Conservation (phyloP, 2,329 filamentous ascomycete genomes). For the Paecilomyces niveus region DNA sequence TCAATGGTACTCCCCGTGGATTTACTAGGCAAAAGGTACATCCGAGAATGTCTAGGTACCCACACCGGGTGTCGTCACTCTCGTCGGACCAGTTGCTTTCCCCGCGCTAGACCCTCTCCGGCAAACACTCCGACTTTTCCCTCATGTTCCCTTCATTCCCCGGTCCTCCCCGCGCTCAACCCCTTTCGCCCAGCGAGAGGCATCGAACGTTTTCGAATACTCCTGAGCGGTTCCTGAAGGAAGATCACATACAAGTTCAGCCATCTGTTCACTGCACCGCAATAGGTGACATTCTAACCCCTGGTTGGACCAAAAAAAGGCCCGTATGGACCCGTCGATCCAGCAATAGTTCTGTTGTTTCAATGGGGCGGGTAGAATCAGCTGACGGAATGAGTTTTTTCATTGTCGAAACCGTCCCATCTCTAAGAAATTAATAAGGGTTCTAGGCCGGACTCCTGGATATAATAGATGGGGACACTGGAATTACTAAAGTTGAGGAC, state of each 20-base stretch:
- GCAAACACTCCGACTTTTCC: slow-evolving; percentile 10
- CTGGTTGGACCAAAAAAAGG: background rate
- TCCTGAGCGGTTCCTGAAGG: background rate
- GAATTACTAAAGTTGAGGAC: background rate
- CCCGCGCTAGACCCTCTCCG: slow-evolving; percentile 12
- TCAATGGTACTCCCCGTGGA: background rate
- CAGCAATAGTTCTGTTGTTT: background rate
- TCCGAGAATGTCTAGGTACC: slow-evolving; percentile 1
- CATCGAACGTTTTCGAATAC: background rate
- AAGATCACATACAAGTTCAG: background rate
- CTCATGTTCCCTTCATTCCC: slow-evolving; percentile 11
- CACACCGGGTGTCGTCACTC: slow-evolving; percentile 10
- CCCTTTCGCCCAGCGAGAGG: background rate
- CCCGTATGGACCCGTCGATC: background rate
- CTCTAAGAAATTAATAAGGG: background rate
- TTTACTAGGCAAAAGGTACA: background rate
- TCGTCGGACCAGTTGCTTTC: slow-evolving; percentile 3
- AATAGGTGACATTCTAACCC: background rate
- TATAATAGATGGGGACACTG: background rate
- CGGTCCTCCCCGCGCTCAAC: slow-evolving; percentile 12
- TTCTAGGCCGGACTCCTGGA: background rate
- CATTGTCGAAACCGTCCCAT: background rate
- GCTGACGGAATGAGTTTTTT: background rate
- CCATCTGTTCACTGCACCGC: background rate
- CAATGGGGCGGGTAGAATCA: background rate